Evolutionary conservation across 495 filamentous ascomycete species (phyloP), one percentile per base, ranked within the genome.

Genomic region (Penicillium manginii): DNA sequence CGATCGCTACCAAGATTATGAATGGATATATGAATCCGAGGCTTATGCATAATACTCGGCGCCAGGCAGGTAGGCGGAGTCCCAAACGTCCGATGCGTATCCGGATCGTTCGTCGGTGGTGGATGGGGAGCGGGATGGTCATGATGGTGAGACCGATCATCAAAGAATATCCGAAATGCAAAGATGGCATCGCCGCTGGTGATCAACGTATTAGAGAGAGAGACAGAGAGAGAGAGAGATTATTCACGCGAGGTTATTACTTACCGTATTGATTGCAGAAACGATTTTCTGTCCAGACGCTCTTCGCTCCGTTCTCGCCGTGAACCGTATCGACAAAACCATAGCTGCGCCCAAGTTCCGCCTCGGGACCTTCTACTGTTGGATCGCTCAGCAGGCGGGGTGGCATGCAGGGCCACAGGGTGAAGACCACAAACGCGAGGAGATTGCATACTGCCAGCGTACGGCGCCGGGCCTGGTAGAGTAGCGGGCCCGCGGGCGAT

Each of bases 111-210:
- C 70, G 65, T 45, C 63, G 70, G 40, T 77, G 70, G 22, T 72
- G 70, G 11, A 66, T 63, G 31, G 73, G 70, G 19, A 83, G 72
- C 26, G 81, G 81, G 35, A 85, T 78, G 21, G 72, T 73, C 70
- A 84, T 78, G 55, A 91, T 81, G 0, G 88, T 91, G 17, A 86
- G 72, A 14, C 89, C 89, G 58, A 92, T 87, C 67, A 89, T 82
- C 32, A 92, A 83, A 6, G 89, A 86, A 64, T 91, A 92, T 11
- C 88, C 89, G 68, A 92, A 92, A 67, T 92, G 88, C 60, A 92
- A 81, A 15, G 86, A 87, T 7, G 89, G 89, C 89, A 92, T 92
- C 15, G 89, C 89, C 22, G 89, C 89, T 73, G 40, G 26, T 29
- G 26, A 1, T n/a, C 11, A n/a, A 8, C 12, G 4, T 37, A 10